Evolutionary conservation across 2,329 filamentous ascomycete species (phyloP), one percentile per base, ranked within the genome.

Genomic region (Tolypocladium pustulatum): DNA sequence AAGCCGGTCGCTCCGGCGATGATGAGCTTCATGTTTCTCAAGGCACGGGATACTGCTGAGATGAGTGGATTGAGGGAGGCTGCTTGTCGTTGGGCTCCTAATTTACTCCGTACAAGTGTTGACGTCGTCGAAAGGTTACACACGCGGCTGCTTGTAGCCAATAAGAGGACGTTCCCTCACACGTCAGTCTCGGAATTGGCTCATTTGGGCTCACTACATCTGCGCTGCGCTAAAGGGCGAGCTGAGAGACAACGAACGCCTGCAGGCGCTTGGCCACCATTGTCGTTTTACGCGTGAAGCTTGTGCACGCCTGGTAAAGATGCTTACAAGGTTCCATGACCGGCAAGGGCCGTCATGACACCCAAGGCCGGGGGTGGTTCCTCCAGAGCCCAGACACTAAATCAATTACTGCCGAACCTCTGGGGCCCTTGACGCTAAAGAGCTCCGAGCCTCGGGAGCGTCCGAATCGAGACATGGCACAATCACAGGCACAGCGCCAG

Each of bases 1-100:
- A 72, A 75, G 57, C 76, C 76, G 0, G 72, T 76, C 4, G 74
- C 72, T 2, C 76, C 76, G 13, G 71, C 66, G 20, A 78, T 64
- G 30, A 78, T 70, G 46, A 78, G 65, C 60, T 77, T 79, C 76
- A 78, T 78, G 52, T 64, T 25, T 61, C 69, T 34, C 27, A 34
- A 40, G 40, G 9, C 13, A 9, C 10, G 17, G 37, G 37, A 38
- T 13, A 13, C 37, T 17, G 37, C 13, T 38, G 37, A 17, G 5
- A 3, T 38, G n/a, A n/a, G n/a, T n/a, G n/a, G n/a, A n/a, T n/a
- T n/a, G n/a, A n/a, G n/a, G n/a, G n/a, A n/a, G n/a, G n/a, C n/a
- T n/a, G n/a, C n/a, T n/a, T n/a, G n/a, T n/a, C n/a, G n/a, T n/a
- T n/a, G n/a, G n/a, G n/a, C n/a, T n/a, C n/a, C 36, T 37, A 10